Base-by-base conservation (phyloP, 2,329 filamentous ascomycete genomes). In the Colletotrichum sp. region DNA sequence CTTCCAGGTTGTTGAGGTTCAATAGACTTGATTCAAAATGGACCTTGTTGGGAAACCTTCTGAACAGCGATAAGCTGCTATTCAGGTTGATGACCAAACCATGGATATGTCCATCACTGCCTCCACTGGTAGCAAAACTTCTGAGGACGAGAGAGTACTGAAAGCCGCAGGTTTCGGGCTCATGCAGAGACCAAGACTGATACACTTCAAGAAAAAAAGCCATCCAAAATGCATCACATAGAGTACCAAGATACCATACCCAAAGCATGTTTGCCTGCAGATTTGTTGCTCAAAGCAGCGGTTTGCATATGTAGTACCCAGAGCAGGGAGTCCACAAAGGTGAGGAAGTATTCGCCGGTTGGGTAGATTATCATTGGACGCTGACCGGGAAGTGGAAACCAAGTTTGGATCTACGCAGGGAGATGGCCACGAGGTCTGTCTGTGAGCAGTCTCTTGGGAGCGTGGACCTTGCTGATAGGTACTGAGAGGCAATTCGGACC, bases 331-430 rank as follows among this genome's bases (percentile, higher is more conserved):
- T 52, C 43, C 43, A 52, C 43, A 52, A 52, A 13, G 43, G 43
- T 52, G 39, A 73, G 21, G 15, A 24, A 59, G 16, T 48, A 67
- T 39, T 68, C 55, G 67, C 39, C 72, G 59, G 61, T 21, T 67
- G 52, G 30, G 55, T 34, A 21, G 9, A 13, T n/a, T 21, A 15
- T 28, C n/a, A 75, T 75, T 75, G 73, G 69, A 18, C 10, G 18
- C 32, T 72, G 73, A 75, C 73, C 73, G 73, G 67, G 63, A 72
- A 72, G 73, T 72, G 73, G 69, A 52, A 72, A 74, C 72, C 16
- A 18, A 57, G 10, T 55, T 39, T 64, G 36, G 72, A 72, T 75
- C 73, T 75, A 67, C 73, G 57, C 69, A 75, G 69, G 73, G 73
- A 57, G 61, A 26, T 67, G 71, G 43, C 57, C 67, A 61, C 59